Evolutionary conservation across 179 eudicot species (phyloP), one percentile per base, ranked within the genome.

Genomic region (Gypsophila paniculata): DNA sequence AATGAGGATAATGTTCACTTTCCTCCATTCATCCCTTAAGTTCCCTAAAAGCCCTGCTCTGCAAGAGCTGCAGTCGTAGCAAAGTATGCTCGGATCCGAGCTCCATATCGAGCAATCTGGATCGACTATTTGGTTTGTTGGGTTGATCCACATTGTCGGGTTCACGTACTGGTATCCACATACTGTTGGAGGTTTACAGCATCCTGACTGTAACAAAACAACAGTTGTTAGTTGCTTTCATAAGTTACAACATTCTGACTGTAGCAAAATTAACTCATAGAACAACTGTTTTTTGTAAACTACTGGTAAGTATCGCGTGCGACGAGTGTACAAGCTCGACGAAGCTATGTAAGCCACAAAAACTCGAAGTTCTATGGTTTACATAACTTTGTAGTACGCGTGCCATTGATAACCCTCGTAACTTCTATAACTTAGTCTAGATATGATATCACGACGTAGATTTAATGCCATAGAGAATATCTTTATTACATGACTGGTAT

Each of bases 11-110:
- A 84, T 71, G 67, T 92, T 90, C 10, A 82, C 89, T 72, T 76
- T 91, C 81, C 96, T 87, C 99, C 97, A 94, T 76, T 94, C 99
- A 11, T 81, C 71, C 59, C 95, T 85, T 34, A 92, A 77, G 86
- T 87, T 94, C 34, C 96, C 99, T 2, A 94, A 79, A 4, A 94
- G 78, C n/a, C 99, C 99, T 2, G 99, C 99, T 48, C 84, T 92
- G 80, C 97, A 94, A 1, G 99, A 88, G 72, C 79, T 82, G 71
- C 99, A 94, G 55, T 84, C 82, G 83, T 94, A 92, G 88, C 99
- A 94, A 18, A 94, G 74, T 51, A 84, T 91, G 74, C 80, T 81
- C 52, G 85, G 96, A 51, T 94, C 99, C 15, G 87, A 85, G 85
- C 72, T 91, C 96, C 96, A 94, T 8, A 84, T 17, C 2, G 71